Evolutionary conservation across 140 eudicot genomes (phyloP).

Genomic region (Stevia rebaudiana): DNA sequence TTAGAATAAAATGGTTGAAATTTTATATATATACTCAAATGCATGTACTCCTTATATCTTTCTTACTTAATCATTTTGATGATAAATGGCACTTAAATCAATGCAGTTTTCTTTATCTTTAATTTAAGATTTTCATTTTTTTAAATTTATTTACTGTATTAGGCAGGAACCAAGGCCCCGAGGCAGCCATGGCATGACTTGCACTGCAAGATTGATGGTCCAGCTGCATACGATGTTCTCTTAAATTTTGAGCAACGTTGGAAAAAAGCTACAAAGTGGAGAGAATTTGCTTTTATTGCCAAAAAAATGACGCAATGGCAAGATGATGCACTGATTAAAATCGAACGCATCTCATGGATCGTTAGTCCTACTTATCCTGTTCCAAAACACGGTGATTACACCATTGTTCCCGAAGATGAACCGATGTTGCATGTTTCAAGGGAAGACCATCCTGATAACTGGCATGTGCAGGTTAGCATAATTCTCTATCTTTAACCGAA

Average conservation of each 20-base stretch:
- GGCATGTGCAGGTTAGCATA: conserved; percentile 87
- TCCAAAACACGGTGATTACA: conserved; percentile 38
- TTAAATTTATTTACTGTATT: conserved; percentile 10
- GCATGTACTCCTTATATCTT: not conserved
- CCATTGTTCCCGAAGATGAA: conserved; percentile 55
- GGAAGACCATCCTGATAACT: conserved; percentile 72
- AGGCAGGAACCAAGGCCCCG: conserved; percentile 93
- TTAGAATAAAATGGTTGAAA: not conserved
- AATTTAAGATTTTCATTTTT: conserved; percentile 1
- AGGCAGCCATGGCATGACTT: conserved; percentile 99
- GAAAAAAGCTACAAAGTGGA: conserved; percentile 83
- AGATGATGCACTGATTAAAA: conserved; percentile 84
- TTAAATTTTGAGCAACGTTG: conserved; percentile 93
- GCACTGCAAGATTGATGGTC: conserved; percentile 90
- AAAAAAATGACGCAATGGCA: conserved; percentile 76
- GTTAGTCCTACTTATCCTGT: conserved; percentile 55
- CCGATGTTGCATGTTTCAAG: conserved; percentile 51
- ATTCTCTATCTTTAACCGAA: not conserved
- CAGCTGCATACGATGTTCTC: conserved; percentile 97
- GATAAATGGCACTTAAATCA: not conserved
- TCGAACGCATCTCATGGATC: conserved; percentile 93
- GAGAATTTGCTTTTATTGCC: conserved; percentile 57
- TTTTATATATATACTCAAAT: not conserved
- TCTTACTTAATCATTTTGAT: not conserved
- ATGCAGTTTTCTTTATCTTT: not conserved